phyloP scores from a whole-genome alignment of 257 asterid genomes.

The Nicotiana paniculata region DNA sequence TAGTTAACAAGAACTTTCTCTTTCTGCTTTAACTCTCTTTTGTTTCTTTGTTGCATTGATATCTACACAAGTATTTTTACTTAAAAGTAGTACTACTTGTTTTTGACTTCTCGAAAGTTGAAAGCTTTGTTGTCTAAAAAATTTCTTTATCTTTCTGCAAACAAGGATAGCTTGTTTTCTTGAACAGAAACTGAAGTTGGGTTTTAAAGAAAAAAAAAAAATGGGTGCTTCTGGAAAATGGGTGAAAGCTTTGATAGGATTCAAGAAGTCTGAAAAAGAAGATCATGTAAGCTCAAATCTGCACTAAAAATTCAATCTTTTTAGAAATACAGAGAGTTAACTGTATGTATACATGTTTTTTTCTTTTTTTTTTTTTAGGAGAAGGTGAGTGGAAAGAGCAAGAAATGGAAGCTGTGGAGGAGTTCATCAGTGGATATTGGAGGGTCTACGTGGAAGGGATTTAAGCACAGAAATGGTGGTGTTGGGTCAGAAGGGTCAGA shows the following conservation, averaged over 20 bases:
- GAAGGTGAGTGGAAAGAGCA: constrained; percentile 56
- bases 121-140: neutral
- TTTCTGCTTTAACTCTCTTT: neutral
- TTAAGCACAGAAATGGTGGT: constrained; percentile 32
- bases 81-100: neutral
- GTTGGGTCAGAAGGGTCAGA: constrained; percentile 46
- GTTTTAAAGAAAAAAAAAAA: constrained; percentile 11
- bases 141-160: neutral
- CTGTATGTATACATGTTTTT: neutral
- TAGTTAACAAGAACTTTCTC: neutral
- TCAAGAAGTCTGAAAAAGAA: constrained; percentile 70
- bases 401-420: constrained; percentile 88
- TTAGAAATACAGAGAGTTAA: neutral
- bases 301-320: constrained; percentile 13
- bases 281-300: constrained; percentile 52
- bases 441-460: constrained; percentile 55
- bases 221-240: constrained; percentile 94
- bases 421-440: constrained; percentile 47
- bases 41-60: constrained; percentile 1
- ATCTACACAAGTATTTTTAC: neutral
- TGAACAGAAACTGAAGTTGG: constrained; percentile 8
- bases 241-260: constrained; percentile 76
- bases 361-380: constrained; percentile 26
- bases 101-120: constrained; percentile 10
- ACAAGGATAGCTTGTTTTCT: neutral